Evolutionary conservation across 2,329 filamentous ascomycete species (phyloP), one percentile per base, ranked within the genome.

Genomic region (Aspergillus brasiliensis): DNA sequence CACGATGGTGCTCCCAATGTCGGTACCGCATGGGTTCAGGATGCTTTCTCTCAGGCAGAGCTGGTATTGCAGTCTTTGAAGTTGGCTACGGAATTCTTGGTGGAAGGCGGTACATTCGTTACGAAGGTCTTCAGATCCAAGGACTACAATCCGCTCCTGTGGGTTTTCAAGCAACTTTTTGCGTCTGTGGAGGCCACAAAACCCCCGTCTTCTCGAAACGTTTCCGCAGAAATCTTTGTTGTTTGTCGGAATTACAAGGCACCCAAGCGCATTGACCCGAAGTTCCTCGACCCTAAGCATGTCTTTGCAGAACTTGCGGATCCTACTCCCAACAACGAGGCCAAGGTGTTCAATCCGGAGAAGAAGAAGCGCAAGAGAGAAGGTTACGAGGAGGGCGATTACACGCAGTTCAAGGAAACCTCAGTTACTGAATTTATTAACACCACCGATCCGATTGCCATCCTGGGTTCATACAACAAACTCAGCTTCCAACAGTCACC

Each of bases 1-100:
- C 95, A 99, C 80, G 95, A 99, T 75, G 95, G 95, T 78, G 95
- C 95, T 1, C 95, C 95, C 49, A 99, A 99, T 71, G 95, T 99
- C 59, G 95, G 95, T 87, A 94, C 92, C 0, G 93, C 95, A 0
- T 99, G 95, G 95, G 90, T 93, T 46, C 95, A 99, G 80, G 95
- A 99, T 82, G 95, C 95, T 47, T 99, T 97, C 84, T 94, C 94
- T 63, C 95, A 99, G 78, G 95, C 94, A 60, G 94, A 98, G 78
- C 82, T 99, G 55, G 92, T 91, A 11, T 81, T 99, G 57, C 91
- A 97, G 74, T 90, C 91, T 8, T 84, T 99, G 83, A 97, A 96
- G 76, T 82, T 99, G 59, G 95, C 95, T 3, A 97, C 92, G 0
- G 94, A 99, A 67, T 99, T 99, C 69, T 79, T 99, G 59, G 84